Base-by-base conservation (phyloP, 257 asterid species). In the Nyctanthes arbortristis region DNA sequence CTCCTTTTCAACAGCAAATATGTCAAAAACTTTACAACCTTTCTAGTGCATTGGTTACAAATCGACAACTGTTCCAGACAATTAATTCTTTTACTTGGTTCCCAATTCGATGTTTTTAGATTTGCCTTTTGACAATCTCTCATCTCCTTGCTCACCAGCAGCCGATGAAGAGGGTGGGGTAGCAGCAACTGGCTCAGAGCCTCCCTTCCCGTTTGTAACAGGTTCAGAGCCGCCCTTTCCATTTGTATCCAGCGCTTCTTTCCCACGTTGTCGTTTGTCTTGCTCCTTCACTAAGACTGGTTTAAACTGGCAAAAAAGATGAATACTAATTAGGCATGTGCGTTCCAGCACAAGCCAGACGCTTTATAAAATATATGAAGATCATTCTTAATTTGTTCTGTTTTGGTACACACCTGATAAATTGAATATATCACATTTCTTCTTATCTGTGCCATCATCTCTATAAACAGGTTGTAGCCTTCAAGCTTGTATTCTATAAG, bases 381-480 rank as follows among this genome's bases (percentile, higher is more conserved):
- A 39, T 27, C 37, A 16, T n/a, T 34, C 10, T 45, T 28, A 2
- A 33, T 22, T 49, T 31, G 70, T 52, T 47, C 8, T 7, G 34
- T 61, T 61, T 0, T 10, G 34, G 13, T 33, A 56, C 76, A 68
- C 66, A 93, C 98, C 96, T 94, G 99, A 81, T 91, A 94, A 61
- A 91, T 90, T 70, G 99, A 86, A 81, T 89, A 94, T 75, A 94
- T 94, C 57, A 94, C 97, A 69, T 94, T 94, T 78, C 99, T 82
- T 72, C 99, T 86, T 68, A 94, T 85, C 52, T 94, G 92, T 49
- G 99, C 99, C 97, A 94, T 91, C 99, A 94, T 94, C 66, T 94
- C 99, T 68, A 94, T 91, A 76, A 94, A 94, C 59, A 94, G 97
- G 84, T 94, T 89, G 91, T 94, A 94, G 36, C 99, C 99, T 80